Conservation (phyloP, 768 basidiomycete genomes). For the Leccinum subtestaceum region DNA sequence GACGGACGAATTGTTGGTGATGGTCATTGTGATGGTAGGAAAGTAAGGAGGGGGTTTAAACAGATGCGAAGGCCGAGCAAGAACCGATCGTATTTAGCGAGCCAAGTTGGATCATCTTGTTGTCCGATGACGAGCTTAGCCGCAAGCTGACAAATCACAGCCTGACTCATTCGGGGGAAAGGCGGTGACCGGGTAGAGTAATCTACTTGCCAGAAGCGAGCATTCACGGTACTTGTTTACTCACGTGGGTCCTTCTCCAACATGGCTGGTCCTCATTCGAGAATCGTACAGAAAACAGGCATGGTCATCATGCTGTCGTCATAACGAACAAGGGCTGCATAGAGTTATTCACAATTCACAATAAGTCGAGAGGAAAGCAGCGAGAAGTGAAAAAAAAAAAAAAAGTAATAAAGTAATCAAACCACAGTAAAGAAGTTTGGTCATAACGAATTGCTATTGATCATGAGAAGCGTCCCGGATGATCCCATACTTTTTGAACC, state of each 20-base stretch:
- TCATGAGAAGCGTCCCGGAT: constrained; percentile 14
- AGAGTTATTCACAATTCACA: constrained; percentile 24
- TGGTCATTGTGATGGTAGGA: constrained; percentile 19
- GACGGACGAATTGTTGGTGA: constrained; percentile 4
- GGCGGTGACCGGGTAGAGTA: neutral
- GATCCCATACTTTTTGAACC: constrained; percentile 13
- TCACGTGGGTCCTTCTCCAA: neutral
- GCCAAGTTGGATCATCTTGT: neutral
- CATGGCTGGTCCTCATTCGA: neutral
- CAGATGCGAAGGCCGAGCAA: neutral
- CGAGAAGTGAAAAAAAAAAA: constrained; percentile 4
- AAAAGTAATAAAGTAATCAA: constrained; percentile 30
- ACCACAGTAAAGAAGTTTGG: constrained; percentile 11
- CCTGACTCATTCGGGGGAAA: neutral
- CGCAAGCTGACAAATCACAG: constrained; percentile 12
- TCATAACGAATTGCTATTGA: constrained; percentile 15
- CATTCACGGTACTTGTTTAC: neutral
- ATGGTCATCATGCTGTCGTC: constrained; percentile 21
- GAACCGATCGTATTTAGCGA: neutral
- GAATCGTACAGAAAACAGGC: neutral
- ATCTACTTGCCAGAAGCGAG: neutral
- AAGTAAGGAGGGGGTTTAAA: constrained; percentile 1
- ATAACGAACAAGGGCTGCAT: constrained; percentile 20
- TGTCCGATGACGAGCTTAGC: neutral
- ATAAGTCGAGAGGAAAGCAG: constrained; percentile 16